Base-by-base conservation (phyloP, 208 protist genomes). In the Trypanosoma caninum region DNA sequence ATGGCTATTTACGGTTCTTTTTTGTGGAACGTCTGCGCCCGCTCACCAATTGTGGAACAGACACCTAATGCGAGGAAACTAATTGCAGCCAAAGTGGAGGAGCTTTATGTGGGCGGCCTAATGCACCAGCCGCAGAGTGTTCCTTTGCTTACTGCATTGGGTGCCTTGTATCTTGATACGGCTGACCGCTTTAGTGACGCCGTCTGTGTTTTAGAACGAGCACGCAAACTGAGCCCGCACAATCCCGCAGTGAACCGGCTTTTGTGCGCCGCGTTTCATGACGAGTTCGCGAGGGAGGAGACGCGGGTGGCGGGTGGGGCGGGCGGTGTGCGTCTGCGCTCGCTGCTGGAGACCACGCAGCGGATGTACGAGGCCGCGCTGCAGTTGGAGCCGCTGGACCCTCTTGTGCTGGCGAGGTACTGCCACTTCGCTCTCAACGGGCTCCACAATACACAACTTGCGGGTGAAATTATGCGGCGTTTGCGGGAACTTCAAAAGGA, bases 1-100 rank as follows among this genome's bases (percentile, higher is more conserved):
- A 68, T 35, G 47, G 48, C 65, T 34, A 42, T 67, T 45, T 82
- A 72, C 42, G 78, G 47, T 52, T 77, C 65, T 52, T 80, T 68
- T 82, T 85, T 78, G 71, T 76, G 23, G 68, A 89, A 66, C 84
- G 82, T 75, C 56, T 92, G 38, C 78, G 69, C 71, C 65, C 74
- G 54, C 72, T 69, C 69, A 71, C 70, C 13, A 61, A 60, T 59
- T 20, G 70, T 67, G 4, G 65, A 69, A 47, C 63, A 60, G 1
- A 67, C 76, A 44, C 48, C 60, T 41, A 70, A 74, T 5, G 63
- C 81, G 20, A 76, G 72, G 22, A 33, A 65, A 18, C 53, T 61
- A 25, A 30, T 89, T 16, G 79, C 87, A 37, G 66, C 72, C 53
- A 76, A 77, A 42, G 77, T 70, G 0, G 81, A 88, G 65, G 31